Evolutionary conservation across 2,329 filamentous ascomycete genomes (phyloP).

Genomic region (Hypoxylon sp.): DNA sequence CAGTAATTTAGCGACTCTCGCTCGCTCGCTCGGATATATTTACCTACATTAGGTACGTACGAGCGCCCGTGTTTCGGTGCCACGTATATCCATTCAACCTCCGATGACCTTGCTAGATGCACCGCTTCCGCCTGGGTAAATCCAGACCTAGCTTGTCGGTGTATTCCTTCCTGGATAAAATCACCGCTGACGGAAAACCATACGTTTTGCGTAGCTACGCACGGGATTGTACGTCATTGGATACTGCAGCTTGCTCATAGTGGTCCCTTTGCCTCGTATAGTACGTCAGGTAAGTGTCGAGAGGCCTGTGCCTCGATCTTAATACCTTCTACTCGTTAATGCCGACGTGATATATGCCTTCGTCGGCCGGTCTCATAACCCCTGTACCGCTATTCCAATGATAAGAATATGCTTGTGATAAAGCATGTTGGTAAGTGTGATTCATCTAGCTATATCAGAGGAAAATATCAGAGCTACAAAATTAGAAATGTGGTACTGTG

Average conservation of each 20-base stretch:
- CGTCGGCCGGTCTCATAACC: neutral
- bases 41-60: constrained; percentile 4
- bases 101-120: constrained; percentile 2
- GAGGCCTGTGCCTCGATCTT: neutral
- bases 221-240: constrained; percentile 22
- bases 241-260: constrained; percentile 6
- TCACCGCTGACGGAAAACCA: constrained; percentile 1
- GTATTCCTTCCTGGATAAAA: constrained; percentile 1
- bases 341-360: constrained; percentile 2
- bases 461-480: neutral
- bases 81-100: neutral
- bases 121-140: constrained; percentile 5
- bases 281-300: constrained; percentile 20
- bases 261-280: constrained; percentile 16
- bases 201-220: constrained; percentile 2
- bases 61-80: constrained; percentile 5
- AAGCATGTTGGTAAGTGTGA: neutral
- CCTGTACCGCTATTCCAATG: neutral
- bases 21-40: neutral
- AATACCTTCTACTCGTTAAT: neutral
- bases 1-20: constrained; percentile 5
- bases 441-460: neutral
- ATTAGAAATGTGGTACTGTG: constrained; percentile 3
- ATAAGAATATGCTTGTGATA: neutral
- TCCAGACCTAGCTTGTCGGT: constrained; percentile 23